Evolutionary conservation across 1,284 basidiomycete genomes (phyloP).

Genomic region (Trametes hirsuta): DNA sequence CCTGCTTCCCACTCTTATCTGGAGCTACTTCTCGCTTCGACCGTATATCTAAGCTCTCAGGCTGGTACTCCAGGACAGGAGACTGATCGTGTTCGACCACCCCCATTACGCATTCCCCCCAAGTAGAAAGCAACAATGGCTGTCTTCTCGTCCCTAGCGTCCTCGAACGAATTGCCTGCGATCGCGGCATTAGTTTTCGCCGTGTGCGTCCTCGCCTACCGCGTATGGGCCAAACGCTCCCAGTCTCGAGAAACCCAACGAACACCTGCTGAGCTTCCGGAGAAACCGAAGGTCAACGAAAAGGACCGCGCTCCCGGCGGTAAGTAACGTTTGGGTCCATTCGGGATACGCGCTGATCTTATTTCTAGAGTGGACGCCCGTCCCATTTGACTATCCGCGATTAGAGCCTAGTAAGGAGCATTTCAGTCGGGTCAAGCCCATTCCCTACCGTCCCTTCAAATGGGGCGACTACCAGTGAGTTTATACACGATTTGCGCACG

Average conservation of each 20-base stretch:
- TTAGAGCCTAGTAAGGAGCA: conserved; percentile 45
- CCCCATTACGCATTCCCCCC: too few relatives aligned
- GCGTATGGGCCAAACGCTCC: conserved; percentile 1
- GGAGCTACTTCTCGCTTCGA: too few relatives aligned
- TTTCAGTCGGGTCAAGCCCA: conserved; percentile 50
- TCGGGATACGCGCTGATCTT: too few relatives aligned
- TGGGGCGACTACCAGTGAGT: conserved; percentile 67
- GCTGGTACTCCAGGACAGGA: too few relatives aligned
- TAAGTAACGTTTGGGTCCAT: not conserved
- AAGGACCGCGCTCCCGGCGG: conserved; percentile 19
- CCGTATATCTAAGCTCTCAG: too few relatives aligned
- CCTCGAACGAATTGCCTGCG: not conserved
- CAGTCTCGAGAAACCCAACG: not conserved
- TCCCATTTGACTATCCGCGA: conserved; percentile 52
- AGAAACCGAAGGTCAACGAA: conserved; percentile 2
- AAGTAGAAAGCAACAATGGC: not conserved
- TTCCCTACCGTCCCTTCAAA: conserved; percentile 66
- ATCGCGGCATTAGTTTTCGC: conserved; percentile 1
- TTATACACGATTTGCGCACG: too few relatives aligned
- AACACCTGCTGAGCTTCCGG: not conserved
- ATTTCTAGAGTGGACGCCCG: conserved; percentile 30
- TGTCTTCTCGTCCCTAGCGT: not conserved
- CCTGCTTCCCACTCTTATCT: too few relatives aligned
- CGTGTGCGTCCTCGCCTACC: not conserved
- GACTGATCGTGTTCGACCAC: too few relatives aligned